Base-by-base conservation (phyloP, 108 stramenopile species). In the Cyclotella cryptica region DNA sequence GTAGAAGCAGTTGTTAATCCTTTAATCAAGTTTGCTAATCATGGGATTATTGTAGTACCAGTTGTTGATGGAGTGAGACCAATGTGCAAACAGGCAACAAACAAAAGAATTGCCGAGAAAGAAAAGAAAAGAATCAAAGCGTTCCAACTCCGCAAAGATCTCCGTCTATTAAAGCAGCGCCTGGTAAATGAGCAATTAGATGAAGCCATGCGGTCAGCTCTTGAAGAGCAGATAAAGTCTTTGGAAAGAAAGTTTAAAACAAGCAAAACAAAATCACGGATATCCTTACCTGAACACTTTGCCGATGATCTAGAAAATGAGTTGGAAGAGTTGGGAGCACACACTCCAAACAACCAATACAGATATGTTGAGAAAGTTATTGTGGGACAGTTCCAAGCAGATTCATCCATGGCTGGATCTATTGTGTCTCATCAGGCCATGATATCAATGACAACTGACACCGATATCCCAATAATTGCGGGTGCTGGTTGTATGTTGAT, bases 71-170 rank as follows among this genome's bases (percentile, higher is more conserved):
- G 35, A 11, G 40, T 19, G 0, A 15, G 65, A 22, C 65, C 65
- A 26, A 24, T 66, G 4, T 45, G 65, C 14, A 66, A 66, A 47
- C 65, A 66, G 40, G 43, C 65, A 22, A 66, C 65, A 19, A 66
- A 46, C 40, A 2, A 24, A 13, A 13, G 45, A 19, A 45, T 30
- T 30, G 65, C 65, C 10, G 4, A 21, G 17, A 24, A 22, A 19
- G 65, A 66, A 22, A 66, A 47, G 45, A 47, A 66, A 45, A 11
- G 44, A 21, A 66, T 66, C 24, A 4, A 22, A 22, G 65, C 65
- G 4, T 66, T 66, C 22, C 19, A 9, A 22, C 45, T 66, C 43
- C 45, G 17, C 3, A 27, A 47, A 66, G 65, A 45, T 42, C 43
- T 66, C 22, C 65, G 22, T 15, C 43, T 8, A 41, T 14, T 9